Evolutionary conservation across 257 asterid species (phyloP), one percentile per base, ranked within the genome.

Genomic region (Ocimum tenuiflorum): DNA sequence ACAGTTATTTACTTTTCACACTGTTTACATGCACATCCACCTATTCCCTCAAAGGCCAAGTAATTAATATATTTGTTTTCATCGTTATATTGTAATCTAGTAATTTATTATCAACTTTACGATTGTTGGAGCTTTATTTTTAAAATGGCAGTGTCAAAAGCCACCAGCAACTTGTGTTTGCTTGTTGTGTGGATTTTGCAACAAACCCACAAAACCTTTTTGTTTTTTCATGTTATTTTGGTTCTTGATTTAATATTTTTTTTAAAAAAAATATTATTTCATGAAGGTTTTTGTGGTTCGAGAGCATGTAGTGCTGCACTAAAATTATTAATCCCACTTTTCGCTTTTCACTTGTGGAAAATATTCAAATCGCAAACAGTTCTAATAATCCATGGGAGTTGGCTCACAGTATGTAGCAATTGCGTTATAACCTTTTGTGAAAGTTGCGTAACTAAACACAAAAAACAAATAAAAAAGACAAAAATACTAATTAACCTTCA

Each of bases 111-210:
- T 33, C 50, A 54, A 52, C 74, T 74, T 65, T 76, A 46, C 8
- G 33, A 73, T 68, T 61, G 78, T 75, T 77, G 75, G 46, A 70
- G 65, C 69, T 71, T 71, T 62, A 56, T 48, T 53, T 48, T 42
- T 33, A 31, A 63, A 54, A 69, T 69, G 64, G 50, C 60, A 60
- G 67, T 50, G 64, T 45, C 50, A 58, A 63, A 63, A 57, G 58
- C 51, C 64, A 77, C 80, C 69, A 65, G 2, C 59, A 69, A 43
- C 57, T 39, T 42, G 63, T 55, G 62, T 76, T 77, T 76, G 72
- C 64, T 53, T 82, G 73, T 52, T 69, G 73, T 63, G 73, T 77
- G 76, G 80, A 77, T 69, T 54, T 74, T 60, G 76, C 80, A 72
- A 52, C 70, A 57, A 70, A 51, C 29, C 59, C 60, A 7, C 53